These are phyloP conservation scores for Cystobasidium tubakii DNA, from an alignment of 768 basidiomycete species.

Conservation along the genomic window DNA sequence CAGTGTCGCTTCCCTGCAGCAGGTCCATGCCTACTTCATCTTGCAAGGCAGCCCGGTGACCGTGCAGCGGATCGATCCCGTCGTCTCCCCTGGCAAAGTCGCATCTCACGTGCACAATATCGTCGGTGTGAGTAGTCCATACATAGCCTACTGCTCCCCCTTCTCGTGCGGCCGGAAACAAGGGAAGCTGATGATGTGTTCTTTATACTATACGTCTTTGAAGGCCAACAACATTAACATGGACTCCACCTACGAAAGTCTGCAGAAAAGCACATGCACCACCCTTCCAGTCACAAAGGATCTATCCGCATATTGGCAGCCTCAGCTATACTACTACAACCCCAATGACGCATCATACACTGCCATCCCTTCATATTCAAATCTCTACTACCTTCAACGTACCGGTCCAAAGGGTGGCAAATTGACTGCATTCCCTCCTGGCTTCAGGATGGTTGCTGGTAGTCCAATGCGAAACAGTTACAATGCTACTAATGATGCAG, in stretches of 20 bases:
- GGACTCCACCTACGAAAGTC: slow-evolving; percentile 46
- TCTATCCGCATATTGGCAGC: slow-evolving; percentile 50
- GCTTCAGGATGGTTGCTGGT: slow-evolving; percentile 51
- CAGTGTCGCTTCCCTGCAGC: not conserved
- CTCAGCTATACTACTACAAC: slow-evolving; percentile 47
- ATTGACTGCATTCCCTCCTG: slow-evolving; percentile 50
- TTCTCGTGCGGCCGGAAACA: too few relatives aligned
- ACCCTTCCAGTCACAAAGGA: slow-evolving; percentile 49
- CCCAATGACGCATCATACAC: slow-evolving; percentile 46
- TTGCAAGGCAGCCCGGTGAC: not conserved
- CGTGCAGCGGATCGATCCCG: slow-evolving; percentile 43
- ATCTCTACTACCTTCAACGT: slow-evolving; percentile 49
- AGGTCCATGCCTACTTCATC: slow-evolving; percentile 26
- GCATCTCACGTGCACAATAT: slow-evolving; percentile 48
- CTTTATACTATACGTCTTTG: not conserved
- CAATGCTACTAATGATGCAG: slow-evolving; percentile 44
- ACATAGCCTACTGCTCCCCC: too few relatives aligned
- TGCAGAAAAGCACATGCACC: slow-evolving; percentile 48
- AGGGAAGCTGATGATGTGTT: too few relatives aligned
- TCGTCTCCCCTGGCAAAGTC: slow-evolving; percentile 39
- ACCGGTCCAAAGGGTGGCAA: slow-evolving; percentile 46
- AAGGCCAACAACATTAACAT: slow-evolving; percentile 46
- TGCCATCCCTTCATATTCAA: slow-evolving; percentile 45
- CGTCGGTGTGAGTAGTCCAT: slow-evolving; percentile 48
- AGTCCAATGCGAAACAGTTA: slow-evolving; percentile 48